A percentile compares a stretch with the other conserved stretches of the same genome.
Conservation (phyloP, 495 filamentous ascomycete genomes). For the Diplogelasinospora grovesii region DNA sequence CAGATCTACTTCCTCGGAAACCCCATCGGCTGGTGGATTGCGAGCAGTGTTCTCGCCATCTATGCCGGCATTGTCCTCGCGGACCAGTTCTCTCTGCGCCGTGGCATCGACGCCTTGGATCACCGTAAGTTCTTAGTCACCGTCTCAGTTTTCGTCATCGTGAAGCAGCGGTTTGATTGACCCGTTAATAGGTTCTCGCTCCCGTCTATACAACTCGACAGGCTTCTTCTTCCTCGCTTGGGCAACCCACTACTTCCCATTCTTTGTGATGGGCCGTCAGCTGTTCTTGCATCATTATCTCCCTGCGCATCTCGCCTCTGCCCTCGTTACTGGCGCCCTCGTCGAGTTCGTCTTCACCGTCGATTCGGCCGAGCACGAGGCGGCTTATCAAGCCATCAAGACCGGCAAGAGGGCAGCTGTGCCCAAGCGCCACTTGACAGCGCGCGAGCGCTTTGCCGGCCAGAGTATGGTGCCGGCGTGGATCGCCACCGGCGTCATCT, state of each 20-base stretch:
- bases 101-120: constrained; percentile 90
- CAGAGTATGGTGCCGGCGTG: constrained; percentile 73
- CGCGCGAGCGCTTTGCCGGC: constrained; percentile 71
- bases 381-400: constrained; percentile 37
- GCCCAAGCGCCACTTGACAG: constrained; percentile 53
- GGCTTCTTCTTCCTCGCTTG: constrained; percentile 98
- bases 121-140: constrained; percentile 59
- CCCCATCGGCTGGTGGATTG: constrained; percentile 95
- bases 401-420: constrained; percentile 44
- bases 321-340: constrained; percentile 91
- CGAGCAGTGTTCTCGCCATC: constrained; percentile 83
- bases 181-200: constrained; percentile 62
- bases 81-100: constrained; percentile 85
- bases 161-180: constrained; percentile 15
- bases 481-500: constrained; percentile 65
- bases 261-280: constrained; percentile 96
- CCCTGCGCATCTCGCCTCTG: constrained; percentile 86
- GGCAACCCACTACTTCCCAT: constrained; percentile 96
- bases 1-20: constrained; percentile 99
- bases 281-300: constrained; percentile 98
- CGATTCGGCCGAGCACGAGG: constrained; percentile 57
- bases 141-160: background rate
- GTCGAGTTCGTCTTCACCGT: constrained; percentile 94
- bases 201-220: constrained; percentile 93
- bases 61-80: constrained; percentile 89